phyloP scores from a whole-genome alignment of 768 basidiomycete species.

The Candolleomyces eurysporus region DNA sequence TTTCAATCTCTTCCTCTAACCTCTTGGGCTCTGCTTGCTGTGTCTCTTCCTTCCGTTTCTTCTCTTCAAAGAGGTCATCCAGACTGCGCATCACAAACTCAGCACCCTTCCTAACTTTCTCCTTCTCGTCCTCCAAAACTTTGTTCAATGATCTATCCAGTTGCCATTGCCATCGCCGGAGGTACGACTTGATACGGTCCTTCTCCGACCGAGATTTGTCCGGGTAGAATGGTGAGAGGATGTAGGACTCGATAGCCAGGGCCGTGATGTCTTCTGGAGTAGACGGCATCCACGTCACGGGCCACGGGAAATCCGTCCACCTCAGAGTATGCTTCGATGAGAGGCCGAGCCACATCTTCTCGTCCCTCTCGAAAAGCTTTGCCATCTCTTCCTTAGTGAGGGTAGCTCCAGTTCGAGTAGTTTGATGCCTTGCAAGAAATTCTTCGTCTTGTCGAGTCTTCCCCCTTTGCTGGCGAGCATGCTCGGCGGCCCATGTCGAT shows the following conservation, averaged over 20 bases:
- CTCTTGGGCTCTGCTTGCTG: slow-evolving; percentile 41
- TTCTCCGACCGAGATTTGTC: slow-evolving; percentile 54
- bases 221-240: slow-evolving; percentile 56
- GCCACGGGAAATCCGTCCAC: slow-evolving; percentile 78
- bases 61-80: slow-evolving; percentile 63
- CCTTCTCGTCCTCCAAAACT: slow-evolving; percentile 62
- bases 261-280: slow-evolving; percentile 61
- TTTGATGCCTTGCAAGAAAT: slow-evolving; percentile 53
- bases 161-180: slow-evolving; percentile 85
- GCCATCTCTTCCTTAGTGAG: slow-evolving; percentile 57
- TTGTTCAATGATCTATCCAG: slow-evolving; percentile 69
- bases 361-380: slow-evolving; percentile 58
- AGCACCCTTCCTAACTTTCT: slow-evolving; percentile 68
- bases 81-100: slow-evolving; percentile 68
- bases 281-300: slow-evolving; percentile 55
- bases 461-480: slow-evolving; percentile 64
- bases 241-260: slow-evolving; percentile 55
- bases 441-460: slow-evolving; percentile 69
- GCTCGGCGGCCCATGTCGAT: slow-evolving; percentile 60
- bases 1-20: slow-evolving; percentile 43
- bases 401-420: slow-evolving; percentile 48
- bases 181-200: slow-evolving; percentile 73
- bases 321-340: slow-evolving; percentile 40
- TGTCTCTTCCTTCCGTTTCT: slow-evolving; percentile 36
- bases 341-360: slow-evolving; percentile 57